Evolutionary conservation across 2,329 filamentous ascomycete genomes (phyloP).

Genomic region (Colletotrichum liaoningense): DNA sequence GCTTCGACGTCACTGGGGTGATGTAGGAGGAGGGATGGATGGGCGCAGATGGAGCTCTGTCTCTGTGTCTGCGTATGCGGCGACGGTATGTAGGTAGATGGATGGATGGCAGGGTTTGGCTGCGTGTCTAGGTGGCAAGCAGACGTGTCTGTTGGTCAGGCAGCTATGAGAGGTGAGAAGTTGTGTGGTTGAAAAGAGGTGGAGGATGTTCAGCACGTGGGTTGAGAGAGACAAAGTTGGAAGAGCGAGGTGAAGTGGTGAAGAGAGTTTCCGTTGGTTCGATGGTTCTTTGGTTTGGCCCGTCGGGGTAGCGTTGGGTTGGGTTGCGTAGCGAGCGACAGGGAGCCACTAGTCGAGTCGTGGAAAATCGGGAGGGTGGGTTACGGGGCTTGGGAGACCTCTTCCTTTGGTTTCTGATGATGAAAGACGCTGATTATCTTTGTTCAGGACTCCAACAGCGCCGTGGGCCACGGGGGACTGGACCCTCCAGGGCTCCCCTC

Average conservation of each 20-base stretch:
- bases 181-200: neutral
- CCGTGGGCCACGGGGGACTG: neutral
- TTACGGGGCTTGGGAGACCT: constrained; percentile 31
- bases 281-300: neutral
- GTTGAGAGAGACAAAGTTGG: neutral
- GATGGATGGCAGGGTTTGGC: neutral
- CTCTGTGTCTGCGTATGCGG: neutral
- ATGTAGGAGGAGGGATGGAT: constrained; percentile 20
- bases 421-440: no score
- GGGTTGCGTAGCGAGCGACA: neutral
- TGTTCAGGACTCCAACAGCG: neutral
- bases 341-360: constrained; percentile 7
- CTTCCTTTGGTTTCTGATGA: no score
- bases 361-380: constrained; percentile 37
- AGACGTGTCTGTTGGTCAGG: neutral
- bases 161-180: neutral
- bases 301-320: neutral
- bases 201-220: constrained; percentile 5
- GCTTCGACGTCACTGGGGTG: constrained; percentile 35
- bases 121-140: neutral
- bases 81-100: neutral
- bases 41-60: neutral
- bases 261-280: neutral
- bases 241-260: neutral
- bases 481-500: neutral